These are phyloP conservation scores for Globisporangium nagaii DNA, from an alignment of 352 stramenopile genomes.

Conservation along the genomic window DNA sequence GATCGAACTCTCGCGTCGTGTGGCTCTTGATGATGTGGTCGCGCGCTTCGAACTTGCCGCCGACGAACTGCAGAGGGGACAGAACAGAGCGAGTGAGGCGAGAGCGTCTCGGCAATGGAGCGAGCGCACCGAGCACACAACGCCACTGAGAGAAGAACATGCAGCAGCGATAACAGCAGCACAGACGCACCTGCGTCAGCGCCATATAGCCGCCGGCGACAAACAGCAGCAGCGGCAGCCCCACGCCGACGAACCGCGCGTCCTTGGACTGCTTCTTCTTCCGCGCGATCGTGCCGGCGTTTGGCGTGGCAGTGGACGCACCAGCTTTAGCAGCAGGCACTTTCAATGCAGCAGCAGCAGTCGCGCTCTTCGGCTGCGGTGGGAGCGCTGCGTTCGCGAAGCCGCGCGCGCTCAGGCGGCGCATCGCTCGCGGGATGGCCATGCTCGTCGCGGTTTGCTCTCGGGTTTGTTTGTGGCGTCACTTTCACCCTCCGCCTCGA, in stretches of 20 bases:
- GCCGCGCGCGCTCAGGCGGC: not conserved
- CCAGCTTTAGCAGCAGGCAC: no score
- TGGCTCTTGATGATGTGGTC: constrained; percentile 83
- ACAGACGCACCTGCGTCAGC: constrained; percentile 57
- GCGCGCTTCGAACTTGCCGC: constrained; percentile 75
- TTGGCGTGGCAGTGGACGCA: no score
- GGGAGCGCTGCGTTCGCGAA: constrained; percentile 2
- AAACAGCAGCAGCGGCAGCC: constrained; percentile 77
- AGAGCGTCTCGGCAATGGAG: no score
- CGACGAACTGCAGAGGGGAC: constrained; percentile 49
- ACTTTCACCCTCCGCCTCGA: not conserved
- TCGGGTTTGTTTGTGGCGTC: not conserved
- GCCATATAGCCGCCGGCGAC: constrained; percentile 71
- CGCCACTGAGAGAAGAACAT: no score
- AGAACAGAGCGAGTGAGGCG: not conserved
- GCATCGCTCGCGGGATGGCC: not conserved
- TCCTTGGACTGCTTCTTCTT: constrained; percentile 52
- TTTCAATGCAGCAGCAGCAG: constrained; percentile 5
- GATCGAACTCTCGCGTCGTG: constrained; percentile 69
- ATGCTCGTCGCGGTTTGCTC: not conserved
- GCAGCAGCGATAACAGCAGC: not conserved
- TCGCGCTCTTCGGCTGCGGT: not conserved
- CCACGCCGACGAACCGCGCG: constrained; percentile 59
- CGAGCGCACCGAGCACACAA: no score
- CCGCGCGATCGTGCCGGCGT: not conserved